Evolutionary conservation across 352 stramenopile genomes (phyloP), one percentile per base, ranked within the genome.

Genomic region (Globisporangium megalacanthum): DNA sequence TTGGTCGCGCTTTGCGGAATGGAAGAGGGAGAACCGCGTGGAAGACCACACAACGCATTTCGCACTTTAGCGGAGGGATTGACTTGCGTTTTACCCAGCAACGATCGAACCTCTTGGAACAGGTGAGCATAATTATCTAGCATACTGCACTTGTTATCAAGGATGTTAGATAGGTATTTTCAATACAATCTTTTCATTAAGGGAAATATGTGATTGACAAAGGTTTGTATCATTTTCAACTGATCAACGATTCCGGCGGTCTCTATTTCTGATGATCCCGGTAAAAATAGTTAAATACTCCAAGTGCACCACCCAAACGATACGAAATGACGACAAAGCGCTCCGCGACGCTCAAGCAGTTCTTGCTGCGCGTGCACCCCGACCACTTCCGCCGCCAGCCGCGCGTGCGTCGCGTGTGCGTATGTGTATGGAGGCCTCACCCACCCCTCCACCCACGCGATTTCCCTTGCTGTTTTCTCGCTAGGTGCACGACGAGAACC

Each of bases 401-500:
- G 1, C 60, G 71, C 49, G 75, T 81, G 31, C 0, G 56, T 49
- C 25, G 10, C n/a, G 6, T 4, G 14, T 1, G 31, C 14, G 1
- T 17, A 14, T n/a, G 11, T 8, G 22, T 39, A 20, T 29, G 11
- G 13, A 45, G 7, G n/a, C 51, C 19, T 37, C 35, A 39, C 35
- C 6, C 8, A 13, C 14, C 17, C 36, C 25, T 19, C 20, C 9
- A 11, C 10, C 13, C 6, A 41, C 35, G 35, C 6, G 7, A 13
- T 8, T n/a, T 3, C 14, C 19, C 22, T 11, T 20, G 29, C 22
- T 49, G n/a, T 13, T 52, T 8, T 45, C 7, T 36, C 13, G n/a
- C 8, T 36, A 81, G 70, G 75, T 85, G 6, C 78, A 88, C 37
- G 76, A 86, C 60, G 78, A 88, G 60, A 88, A 88, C 62, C 56